Percentiles rank a stretch among this genome's conserved stretches.
These are phyloP conservation scores for Fusarium burgessii DNA, from an alignment of 2,329 filamentous ascomycete species.

Conservation along the genomic window DNA sequence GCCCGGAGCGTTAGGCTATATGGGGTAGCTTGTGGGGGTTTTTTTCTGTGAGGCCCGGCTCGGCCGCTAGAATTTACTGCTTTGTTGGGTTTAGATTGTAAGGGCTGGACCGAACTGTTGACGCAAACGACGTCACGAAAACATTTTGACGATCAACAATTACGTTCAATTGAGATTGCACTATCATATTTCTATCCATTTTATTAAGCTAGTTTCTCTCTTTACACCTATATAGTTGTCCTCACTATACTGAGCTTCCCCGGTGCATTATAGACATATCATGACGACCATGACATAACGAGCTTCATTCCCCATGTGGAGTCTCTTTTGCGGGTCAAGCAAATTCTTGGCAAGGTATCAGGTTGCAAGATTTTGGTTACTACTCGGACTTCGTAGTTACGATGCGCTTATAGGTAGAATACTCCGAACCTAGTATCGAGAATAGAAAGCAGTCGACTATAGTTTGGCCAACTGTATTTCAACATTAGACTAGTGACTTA, in stretches of 20 bases:
- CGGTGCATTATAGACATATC: background rate
- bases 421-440: background rate
- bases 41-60: background rate
- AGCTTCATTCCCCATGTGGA: conserved; percentile 26
- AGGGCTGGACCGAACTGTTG: background rate
- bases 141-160: background rate
- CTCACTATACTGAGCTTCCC: rapidly evolving
- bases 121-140: conserved; percentile 37
- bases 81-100: conserved; percentile 5
- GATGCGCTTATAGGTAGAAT: conserved; percentile 15
- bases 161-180: background rate
- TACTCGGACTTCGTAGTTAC: conserved; percentile 29
- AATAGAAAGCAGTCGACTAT: background rate
- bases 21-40: conserved; percentile 25
- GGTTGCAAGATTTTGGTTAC: conserved; percentile 17
- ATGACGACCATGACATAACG: conserved; percentile 22
- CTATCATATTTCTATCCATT: background rate
- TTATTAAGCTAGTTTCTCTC: rapidly evolving
- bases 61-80: conserved; percentile 21
- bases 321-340: conserved; percentile 12
- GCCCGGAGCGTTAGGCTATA: conserved; percentile 6
- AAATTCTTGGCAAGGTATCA: conserved; percentile 24
- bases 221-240: rapidly evolving
- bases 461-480: background rate
- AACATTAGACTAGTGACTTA: background rate